Conservation (phyloP, 1,284 basidiomycete species). For the Leccinum insolens region DNA sequence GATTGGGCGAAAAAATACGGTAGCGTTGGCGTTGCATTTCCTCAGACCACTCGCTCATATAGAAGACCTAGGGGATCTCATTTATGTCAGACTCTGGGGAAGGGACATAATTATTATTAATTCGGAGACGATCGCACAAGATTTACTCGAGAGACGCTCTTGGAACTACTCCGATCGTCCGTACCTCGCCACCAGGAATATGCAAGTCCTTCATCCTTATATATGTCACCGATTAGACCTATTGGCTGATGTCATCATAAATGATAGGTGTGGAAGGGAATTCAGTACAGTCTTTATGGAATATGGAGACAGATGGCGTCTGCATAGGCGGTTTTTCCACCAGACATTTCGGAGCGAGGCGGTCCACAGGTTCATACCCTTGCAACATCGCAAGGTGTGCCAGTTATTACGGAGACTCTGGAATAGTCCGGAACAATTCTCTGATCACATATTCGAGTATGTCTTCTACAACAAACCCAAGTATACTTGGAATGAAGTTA, state of each 20-base stretch:
- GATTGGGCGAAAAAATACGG: conserved; percentile 29
- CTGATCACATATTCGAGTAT: conserved; percentile 32
- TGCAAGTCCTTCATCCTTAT: conserved; percentile 8
- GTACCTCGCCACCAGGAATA: conserved; percentile 20
- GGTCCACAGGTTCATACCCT: conserved; percentile 28
- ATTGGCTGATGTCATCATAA: conserved; percentile 20
- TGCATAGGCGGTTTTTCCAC: conserved; percentile 41
- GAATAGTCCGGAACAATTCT: conserved; percentile 29
- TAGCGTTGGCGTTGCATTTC: neutral
- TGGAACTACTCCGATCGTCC: conserved; percentile 36
- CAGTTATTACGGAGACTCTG: conserved; percentile 38
- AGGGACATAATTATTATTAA: conserved; percentile 44
- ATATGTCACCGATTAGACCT: neutral
- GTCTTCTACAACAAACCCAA: neutral
- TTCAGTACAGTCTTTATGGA: conserved; percentile 38
- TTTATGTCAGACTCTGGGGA: conserved; percentile 30
- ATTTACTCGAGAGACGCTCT: conserved; percentile 48
- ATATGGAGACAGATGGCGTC: conserved; percentile 45
- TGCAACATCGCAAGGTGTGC: conserved; percentile 36
- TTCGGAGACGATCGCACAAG: conserved; percentile 37
- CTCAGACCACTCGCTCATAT: neutral
- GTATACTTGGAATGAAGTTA: neutral
- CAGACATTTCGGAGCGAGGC: conserved; percentile 35
- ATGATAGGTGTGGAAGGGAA: conserved; percentile 42
- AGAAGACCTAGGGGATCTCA: conserved; percentile 31